Percentiles rank a stretch among this genome's conserved stretches.
Evolutionary conservation across 352 stramenopile genomes (phyloP).

Genomic region (Globisporangium carolinianum): DNA sequence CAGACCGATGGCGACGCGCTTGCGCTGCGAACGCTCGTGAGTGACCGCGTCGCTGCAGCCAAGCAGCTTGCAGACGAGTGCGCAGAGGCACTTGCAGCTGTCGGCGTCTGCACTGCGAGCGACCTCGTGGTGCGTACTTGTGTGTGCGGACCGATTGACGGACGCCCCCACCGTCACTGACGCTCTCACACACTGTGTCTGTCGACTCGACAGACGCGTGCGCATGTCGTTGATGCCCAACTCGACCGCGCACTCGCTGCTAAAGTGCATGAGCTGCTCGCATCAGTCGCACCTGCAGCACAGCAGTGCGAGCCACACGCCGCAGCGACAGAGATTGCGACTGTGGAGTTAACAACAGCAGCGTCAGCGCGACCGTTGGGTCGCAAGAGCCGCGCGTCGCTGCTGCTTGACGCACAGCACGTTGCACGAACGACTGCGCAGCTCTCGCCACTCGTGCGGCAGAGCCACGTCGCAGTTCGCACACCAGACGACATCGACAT

Average conservation of each 20-base stretch:
- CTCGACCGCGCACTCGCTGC: constrained; percentile 15
- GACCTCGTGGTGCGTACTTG: constrained; percentile 23
- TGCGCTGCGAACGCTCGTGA: constrained; percentile 20
- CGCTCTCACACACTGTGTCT: background rate
- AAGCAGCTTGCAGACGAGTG: constrained; percentile 17
- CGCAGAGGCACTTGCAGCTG: constrained; percentile 9
- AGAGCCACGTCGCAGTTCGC: constrained; percentile 8
- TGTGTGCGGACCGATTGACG: background rate
- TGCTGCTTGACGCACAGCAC: background rate
- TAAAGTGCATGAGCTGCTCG: constrained; percentile 24
- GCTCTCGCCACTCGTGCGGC: constrained; percentile 20
- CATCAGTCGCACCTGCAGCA: background rate
- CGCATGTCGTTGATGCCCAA: constrained; percentile 9
- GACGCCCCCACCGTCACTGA: no score
- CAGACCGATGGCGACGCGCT: constrained; percentile 16
- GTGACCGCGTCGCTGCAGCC: constrained; percentile 15
- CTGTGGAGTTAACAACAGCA: background rate
- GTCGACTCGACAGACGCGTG: constrained; percentile 8
- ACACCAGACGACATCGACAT: constrained; percentile 2
- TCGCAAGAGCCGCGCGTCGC: background rate
- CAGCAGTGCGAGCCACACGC: background rate
- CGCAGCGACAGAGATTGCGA: no score
- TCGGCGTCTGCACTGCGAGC: constrained; percentile 13
- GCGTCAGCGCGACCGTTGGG: background rate
- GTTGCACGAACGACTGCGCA: constrained; percentile 3